Evolutionary conservation across 148 eudicot genomes (phyloP), one percentile per base, ranked within the genome.

Genomic region (Agrostemma githago): DNA sequence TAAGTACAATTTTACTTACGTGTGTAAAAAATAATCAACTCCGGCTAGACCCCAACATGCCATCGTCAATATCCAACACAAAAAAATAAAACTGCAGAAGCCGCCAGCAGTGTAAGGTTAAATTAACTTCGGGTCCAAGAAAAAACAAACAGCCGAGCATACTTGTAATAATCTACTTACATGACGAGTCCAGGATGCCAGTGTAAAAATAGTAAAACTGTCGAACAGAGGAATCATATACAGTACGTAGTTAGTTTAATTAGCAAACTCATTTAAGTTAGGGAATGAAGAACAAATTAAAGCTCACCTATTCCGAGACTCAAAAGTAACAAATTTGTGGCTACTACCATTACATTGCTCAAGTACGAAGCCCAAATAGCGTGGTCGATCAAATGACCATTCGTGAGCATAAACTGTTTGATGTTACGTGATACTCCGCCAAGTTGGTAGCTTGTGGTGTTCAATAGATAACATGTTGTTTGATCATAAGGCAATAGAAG

Each of bases 11-110:
- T n/a, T 5, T 73, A 77, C 94, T 81, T 72, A 89, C 94, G 73
- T 87, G 57, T 87, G 83, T 66, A 84, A 68, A 74, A 88, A 87
- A 85, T 81, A 88, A 82, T 90, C 89, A 3, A 86, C 62, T 61
- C 96, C 96, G 0, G 96, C 84, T 12, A 90, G 67, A 76, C 76
- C 68, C 96, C 96, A 90, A 66, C 85, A 83, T 9, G 88, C 78
- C 62, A 83, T 82, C 48, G 92, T 78, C 60, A 84, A 77, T 70
- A 85, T 84, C 92, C 95, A 90, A 79, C 87, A 88, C 48, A 80
- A 58, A 62, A 88, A 73, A 8, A 86, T 83, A 12, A 88, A 48
- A 19, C 95, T 90, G 86, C 70, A 71, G 40, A 54, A 73, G 34
- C 34, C 34, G 34, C 34, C 34, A 26, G 5, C 34, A 26, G 5